Conservation (phyloP, 2,329 filamentous ascomycete genomes). For the Stenocarpella maydis region DNA sequence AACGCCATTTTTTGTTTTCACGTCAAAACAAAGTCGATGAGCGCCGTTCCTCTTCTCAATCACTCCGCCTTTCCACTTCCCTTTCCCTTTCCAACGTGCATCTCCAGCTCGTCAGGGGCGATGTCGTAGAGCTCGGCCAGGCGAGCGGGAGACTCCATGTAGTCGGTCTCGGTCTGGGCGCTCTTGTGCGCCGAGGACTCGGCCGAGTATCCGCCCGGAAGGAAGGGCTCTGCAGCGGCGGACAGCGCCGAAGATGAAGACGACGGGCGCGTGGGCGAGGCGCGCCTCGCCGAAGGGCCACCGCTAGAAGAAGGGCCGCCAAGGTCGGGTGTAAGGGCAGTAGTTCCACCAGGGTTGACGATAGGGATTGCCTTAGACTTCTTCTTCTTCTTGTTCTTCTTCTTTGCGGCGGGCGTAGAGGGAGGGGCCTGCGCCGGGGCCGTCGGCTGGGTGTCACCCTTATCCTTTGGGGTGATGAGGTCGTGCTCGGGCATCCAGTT, state of each 20-base stretch:
- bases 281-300: not conserved
- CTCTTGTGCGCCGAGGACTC: constrained; percentile 20
- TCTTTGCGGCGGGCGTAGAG: not conserved
- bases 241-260: not conserved
- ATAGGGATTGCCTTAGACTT: constrained; percentile 30
- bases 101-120: too few relatives aligned
- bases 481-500: constrained; percentile 28
- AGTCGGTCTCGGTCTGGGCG: not conserved
- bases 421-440: not conserved
- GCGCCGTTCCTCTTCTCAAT: too few relatives aligned
- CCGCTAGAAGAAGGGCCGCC: not conserved
- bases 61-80: not conserved
- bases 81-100: not conserved
- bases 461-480: constrained; percentile 7
- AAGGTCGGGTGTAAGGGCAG: not conserved
- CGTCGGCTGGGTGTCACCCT: not conserved
- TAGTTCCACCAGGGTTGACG: not conserved
- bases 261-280: not conserved
- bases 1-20: too few relatives aligned
- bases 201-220: constrained; percentile 11
- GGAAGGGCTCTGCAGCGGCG: constrained; percentile 15
- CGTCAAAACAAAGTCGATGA: too few relatives aligned
- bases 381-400: constrained; percentile 21
- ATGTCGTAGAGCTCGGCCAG: constrained; percentile 5
- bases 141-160: not conserved